Evolutionary conservation across 495 filamentous ascomycete species (phyloP).

Genomic region (Aspergillus baeticus): DNA sequence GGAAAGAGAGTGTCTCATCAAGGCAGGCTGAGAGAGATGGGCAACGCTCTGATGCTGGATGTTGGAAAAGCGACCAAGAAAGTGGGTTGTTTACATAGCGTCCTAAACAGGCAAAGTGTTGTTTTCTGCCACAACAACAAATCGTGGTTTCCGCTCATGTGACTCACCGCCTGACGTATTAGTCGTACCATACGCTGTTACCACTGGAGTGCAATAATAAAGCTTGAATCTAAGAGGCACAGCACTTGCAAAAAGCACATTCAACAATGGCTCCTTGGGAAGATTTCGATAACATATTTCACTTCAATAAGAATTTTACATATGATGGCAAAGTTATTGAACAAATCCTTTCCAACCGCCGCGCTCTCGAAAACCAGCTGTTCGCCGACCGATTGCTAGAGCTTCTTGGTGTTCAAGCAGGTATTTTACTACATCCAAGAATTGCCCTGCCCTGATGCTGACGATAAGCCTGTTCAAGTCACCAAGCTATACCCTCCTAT

Average conservation of each 20-base stretch:
- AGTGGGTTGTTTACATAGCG: slow-evolving; percentile 49
- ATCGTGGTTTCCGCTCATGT: neutral
- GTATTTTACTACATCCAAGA: slow-evolving; percentile 35
- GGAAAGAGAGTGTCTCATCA: slow-evolving; percentile 27
- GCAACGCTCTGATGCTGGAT: slow-evolving; percentile 23
- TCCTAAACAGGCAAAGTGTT: slow-evolving; percentile 38
- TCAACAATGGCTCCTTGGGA: slow-evolving; percentile 45
- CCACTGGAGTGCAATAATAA: too few species aligned
- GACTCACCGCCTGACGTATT: slow-evolving; percentile 25
- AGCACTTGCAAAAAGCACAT: neutral
- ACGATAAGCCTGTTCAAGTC: slow-evolving; percentile 32
- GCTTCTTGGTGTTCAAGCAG: slow-evolving; percentile 65
- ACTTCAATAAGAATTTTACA: slow-evolving; percentile 57
- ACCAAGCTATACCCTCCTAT: slow-evolving; percentile 68
- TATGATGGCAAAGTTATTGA: slow-evolving; percentile 58
- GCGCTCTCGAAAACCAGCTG: slow-evolving; percentile 60
- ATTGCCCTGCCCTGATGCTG: neutral
- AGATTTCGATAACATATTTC: slow-evolving; percentile 64
- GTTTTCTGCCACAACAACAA: slow-evolving; percentile 41
- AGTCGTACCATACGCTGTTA: slow-evolving; percentile 6
- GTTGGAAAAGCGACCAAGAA: slow-evolving; percentile 26
- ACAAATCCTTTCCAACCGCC: slow-evolving; percentile 61
- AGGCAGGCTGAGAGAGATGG: slow-evolving; percentile 22
- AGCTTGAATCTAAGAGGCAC: too few species aligned
- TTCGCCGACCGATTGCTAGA: slow-evolving; percentile 74